phyloP scores from a whole-genome alignment of 441 rosid genomes.

The Brassica balearica region DNA sequence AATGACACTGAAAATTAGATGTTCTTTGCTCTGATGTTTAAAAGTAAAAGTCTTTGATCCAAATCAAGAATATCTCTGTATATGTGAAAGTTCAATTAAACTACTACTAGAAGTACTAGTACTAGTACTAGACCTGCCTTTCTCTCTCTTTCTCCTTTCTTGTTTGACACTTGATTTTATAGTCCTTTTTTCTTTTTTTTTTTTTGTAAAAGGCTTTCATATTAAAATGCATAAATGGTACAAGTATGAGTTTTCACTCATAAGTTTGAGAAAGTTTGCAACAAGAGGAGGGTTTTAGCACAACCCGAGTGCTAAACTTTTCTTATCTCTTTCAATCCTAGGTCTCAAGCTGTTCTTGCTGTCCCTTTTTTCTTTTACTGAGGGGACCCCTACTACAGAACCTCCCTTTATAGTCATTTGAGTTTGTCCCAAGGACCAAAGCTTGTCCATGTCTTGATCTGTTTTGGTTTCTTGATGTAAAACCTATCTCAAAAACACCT shows the following conservation, averaged over 20 bases:
- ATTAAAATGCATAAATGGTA: no score
- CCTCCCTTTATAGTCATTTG: slow-evolving; percentile 40
- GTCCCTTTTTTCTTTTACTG: slow-evolving; percentile 33
- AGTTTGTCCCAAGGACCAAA: slow-evolving; percentile 47
- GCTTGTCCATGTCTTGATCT: slow-evolving; percentile 47
- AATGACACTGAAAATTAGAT: slow-evolving; percentile 31
- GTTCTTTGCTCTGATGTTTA: slow-evolving; percentile 15
- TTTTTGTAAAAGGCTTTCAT: no score
- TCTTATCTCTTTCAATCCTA: slow-evolving; percentile 44
- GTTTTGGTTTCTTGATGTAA: slow-evolving; percentile 24
- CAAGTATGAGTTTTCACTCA: no score
- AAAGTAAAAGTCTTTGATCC: slow-evolving; percentile 26
- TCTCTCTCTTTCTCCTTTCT: slow-evolving; percentile 20
- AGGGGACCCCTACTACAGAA: slow-evolving; percentile 46
- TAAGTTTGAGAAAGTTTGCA: no score
- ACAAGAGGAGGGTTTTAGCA: no score
- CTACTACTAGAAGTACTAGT: slow-evolving; percentile 14
- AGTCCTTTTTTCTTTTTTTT: slow-evolving; percentile 27
- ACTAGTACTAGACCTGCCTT: slow-evolving; percentile 31
- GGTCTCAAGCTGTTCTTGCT: slow-evolving; percentile 41
- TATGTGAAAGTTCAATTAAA: slow-evolving; percentile 33
- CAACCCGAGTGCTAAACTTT: slow-evolving; percentile 26
- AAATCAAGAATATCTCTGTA: slow-evolving; percentile 34
- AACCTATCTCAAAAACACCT: slow-evolving; percentile 19
- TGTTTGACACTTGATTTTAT: slow-evolving; percentile 35